A percentile compares a stretch with the other conserved stretches of the same genome.
These are phyloP conservation scores for Hydnomerulius pinastri DNA, from an alignment of 768 basidiomycete genomes.

Conservation along the genomic window DNA sequence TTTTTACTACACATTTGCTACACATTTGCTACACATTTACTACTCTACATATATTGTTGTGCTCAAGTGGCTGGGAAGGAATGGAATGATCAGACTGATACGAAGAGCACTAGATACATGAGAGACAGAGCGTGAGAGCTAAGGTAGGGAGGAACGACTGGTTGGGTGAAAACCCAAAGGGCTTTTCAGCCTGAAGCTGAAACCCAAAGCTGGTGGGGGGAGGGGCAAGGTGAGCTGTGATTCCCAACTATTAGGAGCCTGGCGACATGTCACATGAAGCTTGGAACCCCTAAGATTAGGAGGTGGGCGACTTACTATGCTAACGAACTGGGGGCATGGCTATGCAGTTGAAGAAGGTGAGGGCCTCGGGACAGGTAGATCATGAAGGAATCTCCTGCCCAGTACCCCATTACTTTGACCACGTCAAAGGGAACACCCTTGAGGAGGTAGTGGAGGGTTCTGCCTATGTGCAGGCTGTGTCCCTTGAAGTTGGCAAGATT, in stretches of 20 bases:
- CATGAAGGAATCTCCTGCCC: slow-evolving; percentile 34
- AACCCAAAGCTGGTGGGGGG: no score
- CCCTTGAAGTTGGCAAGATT: background rate
- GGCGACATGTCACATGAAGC: background rate
- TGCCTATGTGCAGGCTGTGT: background rate
- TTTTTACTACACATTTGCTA: no score
- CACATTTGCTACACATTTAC: no score
- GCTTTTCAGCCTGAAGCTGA: no score
- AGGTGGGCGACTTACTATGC: background rate
- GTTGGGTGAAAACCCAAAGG: no score
- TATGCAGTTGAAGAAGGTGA: background rate
- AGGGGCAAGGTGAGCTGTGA: background rate
- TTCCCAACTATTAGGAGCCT: background rate
- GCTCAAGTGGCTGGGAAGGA: no score
- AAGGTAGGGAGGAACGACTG: no score
- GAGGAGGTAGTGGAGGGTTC: slow-evolving; percentile 9
- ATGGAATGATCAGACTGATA: no score
- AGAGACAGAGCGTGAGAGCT: no score
- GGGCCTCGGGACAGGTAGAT: slow-evolving; percentile 22
- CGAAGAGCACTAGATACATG: no score
- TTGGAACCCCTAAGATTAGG: background rate
- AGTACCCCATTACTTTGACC: slow-evolving; percentile 20
- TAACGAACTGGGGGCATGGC: background rate
- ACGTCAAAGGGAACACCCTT: slow-evolving; percentile 16
- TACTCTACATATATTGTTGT: no score